A percentile compares a stretch with the other conserved stretches of the same genome.
phyloP scores from a whole-genome alignment of 805 yeast genomes.

The Lipomyces mesembrius region DNA sequence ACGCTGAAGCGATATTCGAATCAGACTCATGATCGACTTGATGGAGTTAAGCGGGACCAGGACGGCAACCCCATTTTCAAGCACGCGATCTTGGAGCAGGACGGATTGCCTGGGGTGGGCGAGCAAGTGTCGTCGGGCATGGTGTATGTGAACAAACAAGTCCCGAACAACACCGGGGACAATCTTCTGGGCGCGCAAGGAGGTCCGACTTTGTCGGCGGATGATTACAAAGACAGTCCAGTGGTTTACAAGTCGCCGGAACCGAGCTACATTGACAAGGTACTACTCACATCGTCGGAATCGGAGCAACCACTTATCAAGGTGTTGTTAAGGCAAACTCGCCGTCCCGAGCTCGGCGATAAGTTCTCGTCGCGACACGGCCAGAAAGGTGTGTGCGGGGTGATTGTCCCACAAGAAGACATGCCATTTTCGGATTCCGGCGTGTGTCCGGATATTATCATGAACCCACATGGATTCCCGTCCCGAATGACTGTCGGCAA shows the following conservation, averaged over 20 bases:
- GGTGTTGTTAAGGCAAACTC: constrained; percentile 88
- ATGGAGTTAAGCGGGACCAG: constrained; percentile 85
- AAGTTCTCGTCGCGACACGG: constrained; percentile 98
- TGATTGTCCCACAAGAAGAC: constrained; percentile 95
- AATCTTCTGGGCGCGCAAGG: constrained; percentile 54
- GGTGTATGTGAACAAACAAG: constrained; percentile 89
- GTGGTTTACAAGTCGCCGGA: constrained; percentile 93
- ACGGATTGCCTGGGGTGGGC: constrained; percentile 97
- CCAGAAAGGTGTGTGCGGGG: constrained; percentile 99
- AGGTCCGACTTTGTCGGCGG: constrained; percentile 41
- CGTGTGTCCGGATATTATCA: constrained; percentile 89
- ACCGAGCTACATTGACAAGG: constrained; percentile 93
- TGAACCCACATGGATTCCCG: constrained; percentile 99
- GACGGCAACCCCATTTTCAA: constrained; percentile 77
- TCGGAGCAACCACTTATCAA: constrained; percentile 93
- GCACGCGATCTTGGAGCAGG: constrained; percentile 86
- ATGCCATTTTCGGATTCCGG: constrained; percentile 95
- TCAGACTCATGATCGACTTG: constrained; percentile 87
- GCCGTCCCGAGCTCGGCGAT: constrained; percentile 97
- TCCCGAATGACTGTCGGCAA: constrained; percentile 99
- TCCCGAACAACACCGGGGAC: constrained; percentile 78
- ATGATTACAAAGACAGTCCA: constrained; percentile 86
- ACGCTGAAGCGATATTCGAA: constrained; percentile 89
- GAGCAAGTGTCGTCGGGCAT: constrained; percentile 88
- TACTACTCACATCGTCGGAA: constrained; percentile 94